Evolutionary conservation across 306 rosid species (phyloP).

Genomic region (Senna siamea): DNA sequence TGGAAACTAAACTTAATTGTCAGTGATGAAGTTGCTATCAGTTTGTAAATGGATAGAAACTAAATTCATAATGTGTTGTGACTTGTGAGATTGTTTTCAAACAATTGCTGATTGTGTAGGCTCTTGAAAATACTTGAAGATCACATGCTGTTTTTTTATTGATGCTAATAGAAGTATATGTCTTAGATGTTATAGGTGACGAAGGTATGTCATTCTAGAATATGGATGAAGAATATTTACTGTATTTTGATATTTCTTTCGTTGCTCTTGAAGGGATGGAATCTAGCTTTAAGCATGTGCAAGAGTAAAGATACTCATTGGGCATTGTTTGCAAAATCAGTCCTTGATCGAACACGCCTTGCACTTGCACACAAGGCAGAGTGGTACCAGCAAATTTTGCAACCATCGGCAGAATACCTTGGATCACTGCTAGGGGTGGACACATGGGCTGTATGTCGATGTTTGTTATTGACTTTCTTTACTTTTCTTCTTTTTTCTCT

Average conservation of each 20-base stretch:
- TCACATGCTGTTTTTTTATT: slow-evolving; percentile 22
- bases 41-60: slow-evolving; percentile 11
- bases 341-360: slow-evolving; percentile 96
- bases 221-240: slow-evolving; percentile 13
- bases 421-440: slow-evolving; percentile 93
- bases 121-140: slow-evolving; percentile 23
- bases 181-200: slow-evolving; percentile 19
- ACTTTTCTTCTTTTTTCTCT: slow-evolving; percentile 35
- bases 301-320: slow-evolving; percentile 64
- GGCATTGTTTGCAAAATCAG: slow-evolving; percentile 93
- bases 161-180: slow-evolving; percentile 24
- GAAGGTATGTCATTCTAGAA: slow-evolving; percentile 19
- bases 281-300: slow-evolving; percentile 68
- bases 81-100: slow-evolving; percentile 19
- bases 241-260: slow-evolving; percentile 32
- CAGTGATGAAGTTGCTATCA: slow-evolving; percentile 8
- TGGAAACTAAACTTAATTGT: slow-evolving; percentile 27
- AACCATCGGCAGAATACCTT: slow-evolving; percentile 95
- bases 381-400: slow-evolving; percentile 73
- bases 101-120: slow-evolving; percentile 14
- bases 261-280: slow-evolving; percentile 82
- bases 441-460: slow-evolving; percentile 78
- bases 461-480: slow-evolving; percentile 19
- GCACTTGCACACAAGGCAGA: slow-evolving; percentile 91
- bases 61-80: slow-evolving; percentile 1